phyloP scores from a whole-genome alignment of 2,329 filamentous ascomycete genomes.

The Epicoccum sorghinum region DNA sequence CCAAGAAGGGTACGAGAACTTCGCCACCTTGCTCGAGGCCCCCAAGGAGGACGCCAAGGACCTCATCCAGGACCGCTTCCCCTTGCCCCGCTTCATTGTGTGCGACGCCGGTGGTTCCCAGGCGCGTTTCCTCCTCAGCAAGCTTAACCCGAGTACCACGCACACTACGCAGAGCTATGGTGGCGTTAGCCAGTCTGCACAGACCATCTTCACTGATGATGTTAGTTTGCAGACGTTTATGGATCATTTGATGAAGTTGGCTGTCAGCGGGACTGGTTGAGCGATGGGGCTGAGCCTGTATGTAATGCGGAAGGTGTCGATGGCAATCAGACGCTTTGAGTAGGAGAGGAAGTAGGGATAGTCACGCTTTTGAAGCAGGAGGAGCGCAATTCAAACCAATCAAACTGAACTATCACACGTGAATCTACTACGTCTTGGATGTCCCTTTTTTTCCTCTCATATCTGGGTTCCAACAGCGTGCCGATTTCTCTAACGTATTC shows the following conservation, averaged over 20 bases:
- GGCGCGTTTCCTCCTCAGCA: conserved; percentile 93
- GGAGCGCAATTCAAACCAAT: too few relatives aligned
- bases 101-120: conserved; percentile 98
- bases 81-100: conserved; percentile 97
- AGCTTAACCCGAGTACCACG: conserved; percentile 96
- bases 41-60: conserved; percentile 98
- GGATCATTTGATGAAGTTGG: conserved; percentile 96
- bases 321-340: too few relatives aligned
- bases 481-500: too few relatives aligned
- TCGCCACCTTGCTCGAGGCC: conserved; percentile 82
- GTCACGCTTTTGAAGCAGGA: too few relatives aligned
- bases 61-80: conserved; percentile 95
- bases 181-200: conserved; percentile 84
- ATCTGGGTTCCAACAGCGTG: too few relatives aligned
- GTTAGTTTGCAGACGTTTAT: conserved; percentile 98
- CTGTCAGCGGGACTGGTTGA: conserved; percentile 45
- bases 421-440: too few relatives aligned
- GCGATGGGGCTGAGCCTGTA: not conserved
- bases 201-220: conserved; percentile 99
- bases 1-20: conserved; percentile 97
- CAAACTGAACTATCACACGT: too few relatives aligned
- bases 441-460: too few relatives aligned
- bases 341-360: too few relatives aligned
- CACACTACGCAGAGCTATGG: conserved; percentile 94
- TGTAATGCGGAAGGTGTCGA: not conserved